Percentiles rank a stretch among this genome's conserved stretches.
phyloP scores from a whole-genome alignment of 2,329 filamentous ascomycete genomes.

The Chaetomium sp. region DNA sequence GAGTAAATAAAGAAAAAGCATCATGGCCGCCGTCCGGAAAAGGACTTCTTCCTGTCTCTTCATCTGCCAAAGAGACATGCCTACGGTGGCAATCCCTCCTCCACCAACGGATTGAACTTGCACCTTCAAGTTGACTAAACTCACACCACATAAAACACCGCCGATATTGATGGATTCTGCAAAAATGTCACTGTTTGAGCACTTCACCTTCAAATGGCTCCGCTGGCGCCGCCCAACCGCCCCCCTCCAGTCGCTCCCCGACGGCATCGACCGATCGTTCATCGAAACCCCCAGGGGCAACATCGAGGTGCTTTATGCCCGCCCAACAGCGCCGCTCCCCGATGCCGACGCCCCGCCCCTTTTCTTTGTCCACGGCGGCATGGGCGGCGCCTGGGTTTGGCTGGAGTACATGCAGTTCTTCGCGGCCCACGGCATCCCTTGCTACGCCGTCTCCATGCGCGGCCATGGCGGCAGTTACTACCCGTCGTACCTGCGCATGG shows the following conservation, averaged over 20 bases:
- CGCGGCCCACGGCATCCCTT: constrained; percentile 47
- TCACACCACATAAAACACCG: constrained; percentile 18
- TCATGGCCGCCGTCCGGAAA: constrained; percentile 8
- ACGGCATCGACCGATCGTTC: constrained; percentile 48
- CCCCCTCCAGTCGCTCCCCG: constrained; percentile 40
- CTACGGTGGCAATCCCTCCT: neutral
- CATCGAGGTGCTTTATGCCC: constrained; percentile 53
- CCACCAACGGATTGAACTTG: neutral
- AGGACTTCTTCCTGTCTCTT: neutral
- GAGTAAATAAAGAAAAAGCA: constrained; percentile 18
- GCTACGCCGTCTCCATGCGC: constrained; percentile 56
- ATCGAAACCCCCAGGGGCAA: constrained; percentile 48
- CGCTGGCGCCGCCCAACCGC: constrained; percentile 38
- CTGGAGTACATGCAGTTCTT: constrained; percentile 55
- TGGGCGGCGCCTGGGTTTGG: constrained; percentile 57
- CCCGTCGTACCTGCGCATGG: constrained; percentile 52
- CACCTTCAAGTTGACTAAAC: neutral
- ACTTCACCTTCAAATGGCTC: constrained; percentile 41
- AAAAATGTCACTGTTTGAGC: constrained; percentile 31
- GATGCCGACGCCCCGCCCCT: constrained; percentile 41
- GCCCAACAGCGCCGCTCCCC: constrained; percentile 32
- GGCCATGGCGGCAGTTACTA: constrained; percentile 57
- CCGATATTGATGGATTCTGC: neutral
- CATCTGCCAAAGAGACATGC: neutral
- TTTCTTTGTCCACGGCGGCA: constrained; percentile 58